Evolutionary conservation across 768 basidiomycete species (phyloP), one percentile per base, ranked within the genome.

Genomic region (Psilocybe cubensis): DNA sequence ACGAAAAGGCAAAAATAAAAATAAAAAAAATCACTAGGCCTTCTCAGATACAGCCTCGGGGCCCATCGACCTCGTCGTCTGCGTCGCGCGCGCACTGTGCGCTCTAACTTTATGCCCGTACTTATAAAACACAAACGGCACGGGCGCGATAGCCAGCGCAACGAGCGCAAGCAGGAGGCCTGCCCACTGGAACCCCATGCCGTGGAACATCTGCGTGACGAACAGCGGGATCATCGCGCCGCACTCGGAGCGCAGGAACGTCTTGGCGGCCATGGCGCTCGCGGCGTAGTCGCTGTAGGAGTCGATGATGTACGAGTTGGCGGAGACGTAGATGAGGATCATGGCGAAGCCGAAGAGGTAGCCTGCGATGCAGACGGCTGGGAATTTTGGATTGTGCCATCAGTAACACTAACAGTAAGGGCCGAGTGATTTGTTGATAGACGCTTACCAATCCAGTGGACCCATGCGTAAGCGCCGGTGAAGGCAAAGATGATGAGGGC

Each of bases 251-350:
- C 76, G 72, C 62, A 77, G 57, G 29, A 77, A 60, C 23, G 80
- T 79, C 57, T 78, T 78, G 11, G 79, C 79, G 1, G 78, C 76
- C 56, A 80, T 73, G 5, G 79, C 79, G 17, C 74, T 75, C 0
- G 81, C 79, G 10, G 78, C 78, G 61, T 70, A 79, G 44, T 62
- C 61, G 59, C 68, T 71, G 68, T 76, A 77, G 17, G 72, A 73
- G 66, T 79, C 78, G 59, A 79, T 70, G 68, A 79, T 77, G 66
- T 78, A 79, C 1, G 75, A 77, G 63, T 79, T 75, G 17, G 75
- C 76, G 40, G 75, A 72, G 62, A 78, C 69, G 68, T 78, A 80
- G 58, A 79, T 57, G 51, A 78, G 63, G 61, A 76, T 74, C 72
- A 79, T 74, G 41, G 74, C 72, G 48, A 76, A 70, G 11, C 78